Evolutionary conservation across 1,284 basidiomycete genomes (phyloP), one percentile per base, ranked within the genome.

Genomic region (Omphalotus olearius): DNA sequence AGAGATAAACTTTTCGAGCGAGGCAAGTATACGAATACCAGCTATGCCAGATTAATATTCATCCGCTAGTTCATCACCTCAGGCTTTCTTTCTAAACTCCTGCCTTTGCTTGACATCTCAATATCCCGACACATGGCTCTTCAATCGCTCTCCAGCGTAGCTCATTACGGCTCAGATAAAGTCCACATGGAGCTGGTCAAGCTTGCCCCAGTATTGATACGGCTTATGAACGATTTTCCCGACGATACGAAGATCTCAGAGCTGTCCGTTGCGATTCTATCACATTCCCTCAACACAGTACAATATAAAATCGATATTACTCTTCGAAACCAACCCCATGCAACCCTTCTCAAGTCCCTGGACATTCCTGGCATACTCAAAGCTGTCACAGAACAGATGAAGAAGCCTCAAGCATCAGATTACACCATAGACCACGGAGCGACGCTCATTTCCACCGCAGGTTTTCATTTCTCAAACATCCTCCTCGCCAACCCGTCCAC

Each of bases 81-180:
- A 84, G 83, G 80, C 11, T 66, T 85, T 16, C 58, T 85, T 41
- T 60, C 69, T 4, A 81, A 78, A 60, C 66, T 85, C 7, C 62
- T 81, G 9, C 75, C 80, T 0, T 66, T 85, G 17, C 60, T 85
- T 13, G 68, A 79, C 30, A 62, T 69, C 2, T 71, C 75, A 2
- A 64, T 61, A 1, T 76, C 71, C 17, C 72, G 77, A 0, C 70
- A 76, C 56, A 66, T 84, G 47, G 79, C 75, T 5, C 67, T 86
- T 3, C 75, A 76, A 28, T 74, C 80, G 0, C 64, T 86, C 13
- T 72, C 70, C 0, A 78, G 75, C 26, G 72, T 84, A 10, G 85
- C 83, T 0, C 83, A 82, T 55, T 82, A 84, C 51, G 81, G 82
- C 2, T 82, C 82, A 6, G 51, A 63, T 6, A 66, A 70, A 18